Evolutionary conservation across 2,329 filamentous ascomycete genomes (phyloP), one percentile per base, ranked within the genome.

Genomic region (Ceratocystis harringtonii): DNA sequence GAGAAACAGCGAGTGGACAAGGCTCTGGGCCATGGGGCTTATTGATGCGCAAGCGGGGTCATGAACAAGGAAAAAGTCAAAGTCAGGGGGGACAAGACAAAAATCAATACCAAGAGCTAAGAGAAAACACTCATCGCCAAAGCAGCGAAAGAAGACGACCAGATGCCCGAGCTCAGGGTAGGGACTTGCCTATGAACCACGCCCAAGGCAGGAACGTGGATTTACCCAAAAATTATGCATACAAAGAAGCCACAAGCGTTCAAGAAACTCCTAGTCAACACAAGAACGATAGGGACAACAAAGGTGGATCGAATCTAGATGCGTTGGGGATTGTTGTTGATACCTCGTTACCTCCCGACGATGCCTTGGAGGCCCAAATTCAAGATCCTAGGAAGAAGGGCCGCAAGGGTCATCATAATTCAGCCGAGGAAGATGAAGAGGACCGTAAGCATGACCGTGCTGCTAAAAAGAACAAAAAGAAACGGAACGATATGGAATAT

Each of bases 271-370:
- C 22, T 36, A 4, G 7, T n/a, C 63, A 28, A 2, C 28, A 19
- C 8, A 25, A 61, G 22, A 50, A 3, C 3, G 17, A 15, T 1
- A 36, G 28, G 5, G 15, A 22, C 15, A 22, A 41, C 55, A 22
- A 44, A n/a, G 61, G 52, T 30, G 8, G 7, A 8, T n/a, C 28
- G 7, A 41, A 61, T 22, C 28, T 45, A 12, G 65, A 63, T 32
- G 65, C 65, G 15, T 52, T 67, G 12, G 65, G 55, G 5, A 64
- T 67, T 41, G 65, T 61, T 10, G 32, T 67, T 8, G 65, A 67
- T 17, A 44, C 48, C 15, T 25, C 57, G n/a, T 25, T 52, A 15
- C 36, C 45, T 5, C 6, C 25, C 22, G 55, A 64, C 43, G 41
- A 19, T 19, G 10, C 48, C 8, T 5, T 44, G 3, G 61, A 63